A percentile compares a stretch with the other conserved stretches of the same genome.
Evolutionary conservation across 495 filamentous ascomycete species (phyloP).

Genomic region (Aspergillus cristatus): DNA sequence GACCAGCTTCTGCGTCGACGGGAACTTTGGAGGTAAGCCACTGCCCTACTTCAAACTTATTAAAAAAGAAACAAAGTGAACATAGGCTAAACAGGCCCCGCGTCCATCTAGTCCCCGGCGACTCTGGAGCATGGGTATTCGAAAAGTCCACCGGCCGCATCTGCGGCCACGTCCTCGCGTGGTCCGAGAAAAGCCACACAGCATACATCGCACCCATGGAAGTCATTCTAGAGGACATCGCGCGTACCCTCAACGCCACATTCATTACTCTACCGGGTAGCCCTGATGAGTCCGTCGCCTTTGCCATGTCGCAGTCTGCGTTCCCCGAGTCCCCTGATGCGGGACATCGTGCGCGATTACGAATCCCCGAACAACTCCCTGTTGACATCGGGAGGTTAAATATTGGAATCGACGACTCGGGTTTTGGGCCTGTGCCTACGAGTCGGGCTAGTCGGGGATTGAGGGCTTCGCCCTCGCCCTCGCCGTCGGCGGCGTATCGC

Average conservation of each 20-base stretch:
- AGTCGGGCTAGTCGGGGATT: conserved; percentile 6
- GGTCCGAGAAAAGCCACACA: conserved; percentile 61
- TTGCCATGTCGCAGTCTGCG: conserved; percentile 12
- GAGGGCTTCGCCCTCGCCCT: conserved; percentile 8
- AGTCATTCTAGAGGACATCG: conserved; percentile 75
- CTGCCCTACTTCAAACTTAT: no score
- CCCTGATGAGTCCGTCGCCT: conserved; percentile 20
- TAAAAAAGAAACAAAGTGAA: no score
- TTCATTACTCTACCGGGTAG: conserved; percentile 30
- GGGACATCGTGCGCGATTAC: conserved; percentile 11
- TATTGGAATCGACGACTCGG: conserved; percentile 14
- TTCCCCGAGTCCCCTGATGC: conserved; percentile 10
- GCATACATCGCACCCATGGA: conserved; percentile 96
- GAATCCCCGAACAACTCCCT: conserved; percentile 23
- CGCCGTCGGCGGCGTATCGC: conserved; percentile 16
- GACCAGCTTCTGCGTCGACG: conserved; percentile 70
- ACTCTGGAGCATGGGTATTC: conserved; percentile 90
- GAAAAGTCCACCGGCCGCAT: conserved; percentile 70
- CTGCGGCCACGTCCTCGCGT: conserved; percentile 84
- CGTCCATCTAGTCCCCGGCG: conserved; percentile 61
- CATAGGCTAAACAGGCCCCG: neutral
- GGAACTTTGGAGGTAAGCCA: conserved; percentile 56
- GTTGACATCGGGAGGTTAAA: conserved; percentile 23
- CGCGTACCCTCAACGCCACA: conserved; percentile 51
- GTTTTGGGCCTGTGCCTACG: conserved; percentile 11